These are phyloP conservation scores for Suillus clintonianus DNA, from an alignment of 768 basidiomycete genomes.

Conservation along the genomic window DNA sequence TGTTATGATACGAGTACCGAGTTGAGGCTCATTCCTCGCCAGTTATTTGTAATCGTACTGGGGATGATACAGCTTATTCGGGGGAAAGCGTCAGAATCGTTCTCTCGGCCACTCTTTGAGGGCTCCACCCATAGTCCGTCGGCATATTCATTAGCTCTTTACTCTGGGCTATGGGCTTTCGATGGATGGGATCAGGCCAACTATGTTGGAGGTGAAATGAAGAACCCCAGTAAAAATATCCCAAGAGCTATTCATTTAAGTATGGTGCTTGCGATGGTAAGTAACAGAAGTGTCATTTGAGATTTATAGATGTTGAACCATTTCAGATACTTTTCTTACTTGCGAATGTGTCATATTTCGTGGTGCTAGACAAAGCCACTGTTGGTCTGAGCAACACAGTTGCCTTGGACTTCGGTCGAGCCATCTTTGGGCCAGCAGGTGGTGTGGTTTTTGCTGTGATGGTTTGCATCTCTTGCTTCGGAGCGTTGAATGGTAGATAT, in stretches of 20 bases:
- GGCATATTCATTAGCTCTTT: conserved; percentile 89
- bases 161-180: conserved; percentile 94
- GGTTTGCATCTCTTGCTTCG: conserved; percentile 95
- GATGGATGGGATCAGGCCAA: conserved; percentile 97
- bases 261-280: conserved; percentile 78
- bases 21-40: conserved; percentile 12
- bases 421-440: conserved; percentile 84
- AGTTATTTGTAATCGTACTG: conserved; percentile 74
- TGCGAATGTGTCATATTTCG: conserved; percentile 89
- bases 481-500: conserved; percentile 82
- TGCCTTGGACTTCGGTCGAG: conserved; percentile 89
- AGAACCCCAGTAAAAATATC: conserved; percentile 79
- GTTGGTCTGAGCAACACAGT: conserved; percentile 85
- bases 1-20: conserved; percentile 11
- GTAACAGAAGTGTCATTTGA: conserved; percentile 19
- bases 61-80: conserved; percentile 77
- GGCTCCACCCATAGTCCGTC: conserved; percentile 79
- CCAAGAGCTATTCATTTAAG: conserved; percentile 89
- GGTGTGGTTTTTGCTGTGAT: conserved; percentile 84
- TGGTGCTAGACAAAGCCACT: conserved; percentile 79
- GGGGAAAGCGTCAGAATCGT: conserved; percentile 68
- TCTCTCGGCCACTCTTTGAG: conserved; percentile 68
- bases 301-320: conserved; percentile 7
- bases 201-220: conserved; percentile 89
- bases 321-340: conserved; percentile 71